Base-by-base conservation (phyloP, 73 alveolate genomes). In the Vitrella brassicaformis region DNA sequence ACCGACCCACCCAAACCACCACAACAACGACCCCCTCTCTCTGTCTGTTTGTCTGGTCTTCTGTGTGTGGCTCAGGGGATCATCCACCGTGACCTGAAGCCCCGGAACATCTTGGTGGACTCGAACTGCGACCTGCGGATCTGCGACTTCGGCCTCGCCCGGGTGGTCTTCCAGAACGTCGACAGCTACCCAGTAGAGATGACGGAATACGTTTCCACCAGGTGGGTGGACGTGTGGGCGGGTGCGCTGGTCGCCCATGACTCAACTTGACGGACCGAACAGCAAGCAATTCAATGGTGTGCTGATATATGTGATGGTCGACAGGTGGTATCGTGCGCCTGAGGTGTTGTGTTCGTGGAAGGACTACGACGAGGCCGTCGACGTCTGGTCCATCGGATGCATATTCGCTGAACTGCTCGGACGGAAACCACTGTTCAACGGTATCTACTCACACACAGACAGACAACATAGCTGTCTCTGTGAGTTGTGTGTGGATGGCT, bases 311-410 rank as follows among this genome's bases (percentile, higher is more conserved):
- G n/a, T n/a, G n/a, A n/a, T n/a, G n/a, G n/a, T n/a, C n/a, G n/a
- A n/a, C n/a, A 47, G 96, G 71, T 90, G 96, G 96, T 90, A 90
- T 71, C 79, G 96, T 46, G 96, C 96, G 0, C 96, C 96, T 0
- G 96, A 90, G 72, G 87, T 86, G 10, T 82, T 90, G 22, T 81
- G 87, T 78, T 74, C 88, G 31, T 88, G 89, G 71, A 87, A 85
- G 46, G 81, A 73, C 65, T 90, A 87, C 76, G 76, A 86, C 0
- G 85, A 82, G 30, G 90, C 84, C 18, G 85, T 79, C 25, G 88
- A 85, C 78, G 73, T 85, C 32, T 87, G 97, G 91, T 82, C 91
- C 28, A 73, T 82, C 18, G 69, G 69, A 25, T 56, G 69, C 69
- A 56, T 56, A 8, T 10, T 56, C 10, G 69, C 69, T 18, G 69